A percentile compares a stretch with the other conserved stretches of the same genome.
phyloP scores from a whole-genome alignment of 352 stramenopile species.

The Phytophthora syringae region DNA sequence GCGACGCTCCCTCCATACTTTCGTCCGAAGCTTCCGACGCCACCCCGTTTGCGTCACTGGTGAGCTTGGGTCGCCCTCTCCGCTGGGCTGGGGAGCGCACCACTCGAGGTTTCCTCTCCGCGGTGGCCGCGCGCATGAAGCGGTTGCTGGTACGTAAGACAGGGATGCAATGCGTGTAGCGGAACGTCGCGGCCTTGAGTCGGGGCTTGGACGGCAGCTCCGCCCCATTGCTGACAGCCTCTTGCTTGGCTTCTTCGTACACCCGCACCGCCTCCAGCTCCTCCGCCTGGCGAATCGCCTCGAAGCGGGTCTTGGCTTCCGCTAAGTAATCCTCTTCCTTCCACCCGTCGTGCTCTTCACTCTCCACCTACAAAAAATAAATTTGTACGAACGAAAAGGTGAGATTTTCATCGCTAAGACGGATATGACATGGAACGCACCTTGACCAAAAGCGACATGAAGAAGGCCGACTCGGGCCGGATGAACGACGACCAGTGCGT shows the following conservation, averaged over 20 bases:
- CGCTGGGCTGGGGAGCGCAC: constrained; percentile 8
- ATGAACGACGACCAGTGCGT: constrained; percentile 44
- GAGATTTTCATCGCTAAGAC: too few species aligned
- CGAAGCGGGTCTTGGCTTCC: constrained; percentile 29
- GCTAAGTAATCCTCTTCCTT: constrained; percentile 22
- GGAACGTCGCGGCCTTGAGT: constrained; percentile 28
- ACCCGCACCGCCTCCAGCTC: constrained; percentile 21
- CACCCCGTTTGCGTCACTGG: constrained; percentile 6
- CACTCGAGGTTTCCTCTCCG: constrained; percentile 29
- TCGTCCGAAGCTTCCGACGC: constrained; percentile 25
- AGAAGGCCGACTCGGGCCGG: constrained; percentile 34
- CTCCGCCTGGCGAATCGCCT: constrained; percentile 21
- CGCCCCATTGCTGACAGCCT: constrained; percentile 10
- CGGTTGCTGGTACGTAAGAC: constrained; percentile 32
- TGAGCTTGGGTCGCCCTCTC: constrained; percentile 12
- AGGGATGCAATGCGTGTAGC: constrained; percentile 35
- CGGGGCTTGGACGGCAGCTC: constrained; percentile 27
- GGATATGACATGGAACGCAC: constrained; percentile 1
- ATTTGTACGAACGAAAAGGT: too few species aligned
- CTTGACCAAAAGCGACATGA: constrained; percentile 31
- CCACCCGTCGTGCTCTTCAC: constrained; percentile 33
- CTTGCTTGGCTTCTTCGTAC: constrained; percentile 33
- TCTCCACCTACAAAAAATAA: too few species aligned
- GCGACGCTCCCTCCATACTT: constrained; percentile 5
- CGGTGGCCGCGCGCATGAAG: constrained; percentile 38